Evolutionary conservation across 2,329 filamentous ascomycete species (phyloP), one percentile per base, ranked within the genome.

Genomic region (Monosporascus sp.): DNA sequence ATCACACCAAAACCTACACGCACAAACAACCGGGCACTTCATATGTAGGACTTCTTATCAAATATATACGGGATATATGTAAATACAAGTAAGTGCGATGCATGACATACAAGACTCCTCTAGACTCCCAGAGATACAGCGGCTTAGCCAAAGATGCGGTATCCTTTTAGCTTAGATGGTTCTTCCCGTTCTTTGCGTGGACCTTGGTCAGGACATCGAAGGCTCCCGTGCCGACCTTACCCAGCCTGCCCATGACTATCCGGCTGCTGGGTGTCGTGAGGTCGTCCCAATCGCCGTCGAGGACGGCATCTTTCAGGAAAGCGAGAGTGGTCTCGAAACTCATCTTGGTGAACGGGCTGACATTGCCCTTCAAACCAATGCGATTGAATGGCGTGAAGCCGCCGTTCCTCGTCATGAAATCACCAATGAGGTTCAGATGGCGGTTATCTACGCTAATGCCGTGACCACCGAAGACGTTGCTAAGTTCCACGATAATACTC

Each of bases 271-370:
- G 94, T 55, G 88, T 91, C 55, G 81, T 84, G 56, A 99, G 76
- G 64, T 94, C 88, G 70, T 99, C 94, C 79, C 85, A 90, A 70
- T 97, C 94, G 49, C 89, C 86, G 65, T 96, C 90, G 54, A 95
- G 76, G 25, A 97, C 87, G 1, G 94, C 92, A 67, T 97, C 94
- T 70, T 89, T 92, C 65, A 99, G 78, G 77, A 97, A 97, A 1
- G 88, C 87, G 39, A 97, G 82, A 2, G 94, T 99, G 4, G 94
- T 99, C 80, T 99, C 94, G 74, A 97, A 99, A 70, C 90, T 96
- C 93, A 97, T 97, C 80, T 97, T 97, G 73, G 94, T 93, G 63
- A 99, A 93, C 0, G 94, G 91, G 60, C 87, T 92, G 27, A 93
- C 87, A 65, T 90, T 92, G 59, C 89, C 86, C 67, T 85, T 86